Evolutionary conservation across 768 basidiomycete genomes (phyloP).

Genomic region (Astraeus odoratus): DNA sequence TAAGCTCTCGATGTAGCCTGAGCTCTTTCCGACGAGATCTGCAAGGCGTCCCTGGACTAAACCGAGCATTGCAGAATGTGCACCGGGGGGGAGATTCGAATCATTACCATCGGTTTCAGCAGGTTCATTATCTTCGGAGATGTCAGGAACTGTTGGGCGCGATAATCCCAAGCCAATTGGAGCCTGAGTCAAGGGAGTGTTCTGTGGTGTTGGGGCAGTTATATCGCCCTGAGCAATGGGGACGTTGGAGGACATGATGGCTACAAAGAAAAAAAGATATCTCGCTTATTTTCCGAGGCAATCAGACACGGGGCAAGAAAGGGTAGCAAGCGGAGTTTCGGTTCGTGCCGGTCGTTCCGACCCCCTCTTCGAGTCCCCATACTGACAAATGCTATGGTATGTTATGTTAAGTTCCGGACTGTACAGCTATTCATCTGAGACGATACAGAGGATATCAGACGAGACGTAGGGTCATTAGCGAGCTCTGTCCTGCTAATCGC

Average conservation of each 20-base stretch:
- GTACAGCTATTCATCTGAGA: too few species aligned
- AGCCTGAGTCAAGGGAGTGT: conserved; percentile 80
- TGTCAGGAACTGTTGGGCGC: conserved; percentile 83
- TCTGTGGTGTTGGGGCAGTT: conserved; percentile 90
- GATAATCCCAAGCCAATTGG: conserved; percentile 77
- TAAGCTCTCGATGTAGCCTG: conserved; percentile 90
- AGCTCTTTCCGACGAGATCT: conserved; percentile 81
- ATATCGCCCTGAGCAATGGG: conserved; percentile 55
- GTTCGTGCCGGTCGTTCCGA: conserved; percentile 18
- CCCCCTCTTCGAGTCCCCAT: neutral
- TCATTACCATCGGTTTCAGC: conserved; percentile 50
- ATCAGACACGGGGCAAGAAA: conserved; percentile 22
- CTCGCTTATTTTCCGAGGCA: conserved; percentile 13
- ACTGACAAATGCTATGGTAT: too few species aligned
- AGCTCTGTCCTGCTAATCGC: too few species aligned
- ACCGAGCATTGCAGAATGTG: conserved; percentile 65
- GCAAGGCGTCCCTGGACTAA: conserved; percentile 88
- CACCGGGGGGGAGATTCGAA: conserved; percentile 33
- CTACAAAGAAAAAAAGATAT: conserved; percentile 17
- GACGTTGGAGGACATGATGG: conserved; percentile 61
- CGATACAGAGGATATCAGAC: too few species aligned
- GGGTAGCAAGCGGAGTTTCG: conserved; percentile 31
- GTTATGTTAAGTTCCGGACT: too few species aligned
- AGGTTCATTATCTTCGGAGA: conserved; percentile 72
- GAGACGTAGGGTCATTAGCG: too few species aligned